Evolutionary conservation across 352 stramenopile species (phyloP).

Genomic region (Phytophthora podocarpi): DNA sequence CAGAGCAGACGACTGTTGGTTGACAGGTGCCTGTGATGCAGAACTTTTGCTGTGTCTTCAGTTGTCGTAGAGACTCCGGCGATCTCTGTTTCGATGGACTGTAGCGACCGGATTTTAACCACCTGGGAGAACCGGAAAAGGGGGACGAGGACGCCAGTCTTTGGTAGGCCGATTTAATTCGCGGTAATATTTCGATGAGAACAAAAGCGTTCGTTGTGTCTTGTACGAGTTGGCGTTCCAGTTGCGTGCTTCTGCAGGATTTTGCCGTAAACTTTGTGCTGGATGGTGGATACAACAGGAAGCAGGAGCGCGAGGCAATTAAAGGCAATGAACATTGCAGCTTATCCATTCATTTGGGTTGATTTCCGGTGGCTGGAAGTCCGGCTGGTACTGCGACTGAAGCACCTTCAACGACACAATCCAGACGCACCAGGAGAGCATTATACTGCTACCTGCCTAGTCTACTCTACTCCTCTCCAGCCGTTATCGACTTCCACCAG

Average conservation of each 20-base stretch:
- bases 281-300: too few relatives aligned
- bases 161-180: slow-evolving; percentile 50
- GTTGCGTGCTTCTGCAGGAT: too few relatives aligned
- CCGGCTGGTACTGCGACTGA: too few relatives aligned
- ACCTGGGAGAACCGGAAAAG: slow-evolving; percentile 22
- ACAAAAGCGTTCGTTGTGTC: slow-evolving; percentile 23
- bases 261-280: too few relatives aligned
- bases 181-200: slow-evolving; percentile 73
- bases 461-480: slow-evolving; percentile 25
- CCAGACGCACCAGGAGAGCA: slow-evolving; percentile 5
- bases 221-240: slow-evolving; percentile 1
- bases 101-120: slow-evolving; percentile 21
- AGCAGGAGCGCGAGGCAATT: too few relatives aligned
- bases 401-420: background rate
- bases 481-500: background rate
- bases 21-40: slow-evolving; percentile 13
- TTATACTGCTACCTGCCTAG: slow-evolving; percentile 23
- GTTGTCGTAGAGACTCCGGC: slow-evolving; percentile 12
- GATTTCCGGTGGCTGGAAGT: too few relatives aligned
- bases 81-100: slow-evolving; percentile 17
- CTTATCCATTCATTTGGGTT: background rate
- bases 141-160: slow-evolving; percentile 28
- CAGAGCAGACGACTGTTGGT: slow-evolving; percentile 17
- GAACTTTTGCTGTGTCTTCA: slow-evolving; percentile 13
- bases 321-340: background rate